These are phyloP conservation scores for Xerocomellus amylosporus DNA, from an alignment of 768 basidiomycete genomes.

Conservation along the genomic window DNA sequence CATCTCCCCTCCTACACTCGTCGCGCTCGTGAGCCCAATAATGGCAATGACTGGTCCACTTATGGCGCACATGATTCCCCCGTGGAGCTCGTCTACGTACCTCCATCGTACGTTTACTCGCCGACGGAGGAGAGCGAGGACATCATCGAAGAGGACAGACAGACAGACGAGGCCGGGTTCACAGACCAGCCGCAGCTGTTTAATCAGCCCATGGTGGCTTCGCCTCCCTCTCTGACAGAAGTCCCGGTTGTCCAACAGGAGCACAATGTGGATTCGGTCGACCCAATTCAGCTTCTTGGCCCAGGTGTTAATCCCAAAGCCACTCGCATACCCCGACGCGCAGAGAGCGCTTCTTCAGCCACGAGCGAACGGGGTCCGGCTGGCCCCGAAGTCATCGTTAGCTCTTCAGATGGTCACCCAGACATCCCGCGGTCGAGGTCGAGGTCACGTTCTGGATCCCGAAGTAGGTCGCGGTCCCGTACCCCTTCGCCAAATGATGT, in stretches of 20 bases:
- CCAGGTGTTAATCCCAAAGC: conserved; percentile 16
- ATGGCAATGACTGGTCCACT: conserved; percentile 12
- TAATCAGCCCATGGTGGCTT: conserved; percentile 11
- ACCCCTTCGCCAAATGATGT: conserved; percentile 42
- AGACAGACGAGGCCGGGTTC: conserved; percentile 16
- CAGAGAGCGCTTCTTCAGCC: conserved; percentile 20
- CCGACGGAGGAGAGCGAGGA: conserved; percentile 17
- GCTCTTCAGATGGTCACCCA: conserved; percentile 32
- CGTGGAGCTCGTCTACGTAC: conserved; percentile 73
- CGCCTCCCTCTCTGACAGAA: conserved; percentile 3
- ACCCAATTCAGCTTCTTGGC: conserved; percentile 19
- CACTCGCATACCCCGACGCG: conserved; percentile 10
- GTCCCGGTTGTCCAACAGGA: conserved; percentile 3
- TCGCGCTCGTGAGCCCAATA: conserved; percentile 1
- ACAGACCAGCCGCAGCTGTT: conserved; percentile 12
- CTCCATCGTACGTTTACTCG: conserved; percentile 38
- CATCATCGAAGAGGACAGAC: conserved; percentile 20
- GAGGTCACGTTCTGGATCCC: conserved; percentile 31
- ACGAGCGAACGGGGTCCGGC: conserved; percentile 8
- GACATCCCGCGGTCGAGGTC: conserved; percentile 35
- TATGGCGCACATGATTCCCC: conserved; percentile 42
- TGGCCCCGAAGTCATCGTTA: conserved; percentile 36
- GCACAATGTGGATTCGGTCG: conserved; percentile 3
- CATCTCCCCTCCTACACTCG: conserved; percentile 9
- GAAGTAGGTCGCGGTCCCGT: conserved; percentile 41